phyloP scores from a whole-genome alignment of 2,329 filamentous ascomycete genomes.

The Whalleya microplaca region DNA sequence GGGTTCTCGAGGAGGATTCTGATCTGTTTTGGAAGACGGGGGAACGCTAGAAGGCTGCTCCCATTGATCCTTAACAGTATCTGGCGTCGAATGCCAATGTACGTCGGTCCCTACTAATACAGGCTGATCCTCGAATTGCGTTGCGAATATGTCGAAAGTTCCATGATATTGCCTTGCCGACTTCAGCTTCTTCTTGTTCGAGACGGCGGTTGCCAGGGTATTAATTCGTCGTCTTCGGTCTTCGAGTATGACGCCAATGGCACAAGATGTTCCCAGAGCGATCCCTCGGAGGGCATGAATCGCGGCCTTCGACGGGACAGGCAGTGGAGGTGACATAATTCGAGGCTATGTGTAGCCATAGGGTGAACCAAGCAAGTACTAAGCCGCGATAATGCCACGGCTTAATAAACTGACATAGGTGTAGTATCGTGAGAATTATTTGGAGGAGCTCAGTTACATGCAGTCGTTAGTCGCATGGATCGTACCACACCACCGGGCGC shows the following conservation, averaged over 20 bases:
- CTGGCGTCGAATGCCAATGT: conserved; percentile 25
- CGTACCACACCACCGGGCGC: background rate
- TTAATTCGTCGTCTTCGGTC: conserved; percentile 60
- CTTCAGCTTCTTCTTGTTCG: conserved; percentile 57
- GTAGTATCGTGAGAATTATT: background rate
- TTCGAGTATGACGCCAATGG: conserved; percentile 57
- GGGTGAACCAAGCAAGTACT: conserved; percentile 9
- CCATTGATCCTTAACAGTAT: background rate
- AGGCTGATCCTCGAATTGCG: conserved; percentile 22
- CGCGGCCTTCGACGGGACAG: conserved; percentile 58
- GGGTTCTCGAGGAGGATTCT: background rate
- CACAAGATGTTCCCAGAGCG: conserved; percentile 61
- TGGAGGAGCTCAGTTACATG: background rate
- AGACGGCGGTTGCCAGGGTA: conserved; percentile 52
- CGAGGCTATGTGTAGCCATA: conserved; percentile 16
- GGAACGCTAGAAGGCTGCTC: background rate
- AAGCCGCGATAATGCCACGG: conserved; percentile 5
- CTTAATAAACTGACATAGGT: background rate
- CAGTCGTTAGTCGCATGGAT: background rate
- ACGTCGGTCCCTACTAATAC: conserved; percentile 10
- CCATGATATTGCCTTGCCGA: conserved; percentile 40
- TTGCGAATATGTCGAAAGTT: conserved; percentile 14
- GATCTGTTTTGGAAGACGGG: background rate
- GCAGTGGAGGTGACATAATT: conserved; percentile 50
- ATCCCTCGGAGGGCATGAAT: conserved; percentile 60